Evolutionary conservation across 441 rosid genomes (phyloP), one percentile per base, ranked within the genome.

Genomic region (Bocquillonia castaneifolia): DNA sequence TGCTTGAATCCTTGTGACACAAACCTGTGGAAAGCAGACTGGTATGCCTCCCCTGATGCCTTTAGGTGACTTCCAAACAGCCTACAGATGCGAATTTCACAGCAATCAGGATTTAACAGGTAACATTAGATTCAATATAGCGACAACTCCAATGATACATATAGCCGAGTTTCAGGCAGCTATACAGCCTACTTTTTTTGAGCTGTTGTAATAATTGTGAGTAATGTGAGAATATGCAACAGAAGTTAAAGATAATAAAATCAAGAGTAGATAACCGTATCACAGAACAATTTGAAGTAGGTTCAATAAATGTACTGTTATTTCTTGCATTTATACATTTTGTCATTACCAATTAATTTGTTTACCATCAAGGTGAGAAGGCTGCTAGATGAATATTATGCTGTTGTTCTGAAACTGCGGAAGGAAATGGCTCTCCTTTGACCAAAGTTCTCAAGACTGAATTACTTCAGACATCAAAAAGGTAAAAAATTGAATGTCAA

Each of bases 11-110:
- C 25, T 64, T 59, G 62, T 72, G 42, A 64, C 23, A 61, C 77
- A 78, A 88, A 91, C 99, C 96, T 93, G 96, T 18, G 96, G 97
- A 72, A 91, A 91, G 75, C 96, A 93, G 63, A 93, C 86, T 23
- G 97, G 93, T 72, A 93, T 91, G 55, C 99, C 99, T 65, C 99
- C 99, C 73, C 96, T 76, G 45, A 91, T 86, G 0, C 92, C 79
- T 66, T 86, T 75, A 10, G 93, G 92, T 59, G 93, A 89, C 76
- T 78, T 91, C 66, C 78, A 85, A 71, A 83, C 76, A 47, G 96
- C 95, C 99, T 93, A 64, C 81, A 47, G 28, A 70, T 47, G 14
- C 59, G n/a, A 53, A 23, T 31, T 50, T 12, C 32, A 42, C 17
- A 44, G 36, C 20, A 45, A 63, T 10, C 18, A 65, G 17, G 17